A percentile compares a stretch with the other conserved stretches of the same genome.
phyloP scores from a whole-genome alignment of 1,284 basidiomycete genomes.

The Dichomitus squalens region DNA sequence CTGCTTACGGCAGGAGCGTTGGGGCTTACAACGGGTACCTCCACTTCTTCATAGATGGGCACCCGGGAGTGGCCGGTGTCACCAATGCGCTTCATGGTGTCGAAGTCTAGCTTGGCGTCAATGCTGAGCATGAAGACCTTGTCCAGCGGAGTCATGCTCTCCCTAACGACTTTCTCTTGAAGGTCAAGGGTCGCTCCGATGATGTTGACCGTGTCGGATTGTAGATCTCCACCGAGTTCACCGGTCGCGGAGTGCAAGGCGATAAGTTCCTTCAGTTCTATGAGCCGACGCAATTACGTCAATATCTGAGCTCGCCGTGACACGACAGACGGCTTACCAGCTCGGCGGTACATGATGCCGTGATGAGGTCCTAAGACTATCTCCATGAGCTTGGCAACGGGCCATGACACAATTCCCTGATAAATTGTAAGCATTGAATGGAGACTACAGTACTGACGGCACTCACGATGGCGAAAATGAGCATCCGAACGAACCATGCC shows the following conservation, averaged over 20 bases:
- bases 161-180: conserved; percentile 53
- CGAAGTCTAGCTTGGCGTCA: conserved; percentile 77
- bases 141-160: conserved; percentile 82
- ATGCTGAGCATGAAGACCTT: conserved; percentile 83
- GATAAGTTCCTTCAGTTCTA: conserved; percentile 72
- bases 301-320: neutral
- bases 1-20: conserved; percentile 2
- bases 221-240: conserved; percentile 65
- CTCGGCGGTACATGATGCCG: conserved; percentile 58
- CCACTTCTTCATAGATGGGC: conserved; percentile 73
- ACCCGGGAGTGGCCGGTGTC: conserved; percentile 79
- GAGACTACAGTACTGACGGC: neutral
- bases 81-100: conserved; percentile 72
- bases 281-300: neutral
- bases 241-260: conserved; percentile 62
- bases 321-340: conserved; percentile 11
- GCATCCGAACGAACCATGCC: conserved; percentile 71
- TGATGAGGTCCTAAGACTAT: conserved; percentile 62
- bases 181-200: conserved; percentile 75
- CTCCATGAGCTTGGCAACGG: conserved; percentile 72
- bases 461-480: conserved; percentile 71
- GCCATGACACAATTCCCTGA: conserved; percentile 80
- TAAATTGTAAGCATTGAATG: neutral
- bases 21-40: conserved; percentile 42
- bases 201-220: conserved; percentile 72